Evolutionary conservation across 805 yeast genomes (phyloP).

Genomic region (Maudiozyma barnettii): DNA sequence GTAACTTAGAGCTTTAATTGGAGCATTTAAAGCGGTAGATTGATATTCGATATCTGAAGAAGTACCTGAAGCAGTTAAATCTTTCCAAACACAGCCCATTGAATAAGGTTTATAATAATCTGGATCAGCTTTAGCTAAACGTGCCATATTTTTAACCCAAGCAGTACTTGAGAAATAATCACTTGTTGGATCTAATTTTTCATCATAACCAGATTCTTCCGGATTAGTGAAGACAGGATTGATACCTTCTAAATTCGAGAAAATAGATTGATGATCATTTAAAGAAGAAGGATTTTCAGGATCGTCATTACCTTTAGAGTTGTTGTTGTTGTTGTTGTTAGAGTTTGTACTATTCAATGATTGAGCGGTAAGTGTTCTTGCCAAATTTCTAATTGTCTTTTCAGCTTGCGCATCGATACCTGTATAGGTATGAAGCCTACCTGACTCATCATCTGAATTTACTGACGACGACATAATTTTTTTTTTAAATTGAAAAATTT

Average conservation of each 20-base stretch:
- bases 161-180: slow-evolving; percentile 45
- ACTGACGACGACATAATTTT: neutral
- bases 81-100: slow-evolving; percentile 48
- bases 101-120: slow-evolving; percentile 50
- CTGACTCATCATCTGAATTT: neutral
- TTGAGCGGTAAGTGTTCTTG: slow-evolving; percentile 29
- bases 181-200: slow-evolving; percentile 48
- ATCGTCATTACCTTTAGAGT: neutral
- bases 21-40: slow-evolving; percentile 43
- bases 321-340: neutral
- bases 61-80: slow-evolving; percentile 53
- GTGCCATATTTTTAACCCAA: slow-evolving; percentile 56
- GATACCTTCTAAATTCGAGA: slow-evolving; percentile 9
- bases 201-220: slow-evolving; percentile 27
- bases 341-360: neutral
- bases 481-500: neutral
- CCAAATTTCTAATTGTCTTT: slow-evolving; percentile 30
- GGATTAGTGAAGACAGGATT: slow-evolving; percentile 12
- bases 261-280: slow-evolving; percentile 5
- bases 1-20: slow-evolving; percentile 16
- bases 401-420: slow-evolving; percentile 30
- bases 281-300: neutral
- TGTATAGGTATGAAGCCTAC: slow-evolving; percentile 2
- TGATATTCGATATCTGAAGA: slow-evolving; percentile 58
- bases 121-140: slow-evolving; percentile 43